phyloP scores from a whole-genome alignment of 2,329 filamentous ascomycete genomes.

The Colletotrichum caudatum region DNA sequence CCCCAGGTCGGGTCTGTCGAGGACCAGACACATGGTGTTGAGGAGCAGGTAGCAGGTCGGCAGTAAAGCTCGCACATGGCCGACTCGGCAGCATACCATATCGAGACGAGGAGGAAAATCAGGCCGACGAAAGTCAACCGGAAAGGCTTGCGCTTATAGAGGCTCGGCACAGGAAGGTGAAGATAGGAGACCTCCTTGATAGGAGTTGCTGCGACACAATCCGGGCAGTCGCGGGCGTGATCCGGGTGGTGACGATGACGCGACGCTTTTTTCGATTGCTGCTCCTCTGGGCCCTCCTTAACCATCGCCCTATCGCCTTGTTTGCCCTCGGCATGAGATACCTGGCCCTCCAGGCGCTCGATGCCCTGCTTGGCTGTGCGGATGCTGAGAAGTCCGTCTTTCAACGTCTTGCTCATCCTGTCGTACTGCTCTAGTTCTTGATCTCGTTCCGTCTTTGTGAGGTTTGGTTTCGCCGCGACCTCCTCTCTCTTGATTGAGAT shows the following conservation, averaged over 20 bases:
- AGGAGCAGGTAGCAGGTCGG: constrained; percentile 63
- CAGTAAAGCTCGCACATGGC: constrained; percentile 67
- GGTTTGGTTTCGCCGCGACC: constrained; percentile 28
- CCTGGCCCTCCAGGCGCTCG: constrained; percentile 66
- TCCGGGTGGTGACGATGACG: constrained; percentile 2
- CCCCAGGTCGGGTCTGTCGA: constrained; percentile 71
- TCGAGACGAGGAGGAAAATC: constrained; percentile 55
- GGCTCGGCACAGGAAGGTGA: constrained; percentile 58
- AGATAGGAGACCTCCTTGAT: constrained; percentile 50
- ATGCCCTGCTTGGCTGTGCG: constrained; percentile 69
- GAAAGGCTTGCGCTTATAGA: constrained; percentile 60
- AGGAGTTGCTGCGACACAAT: not conserved
- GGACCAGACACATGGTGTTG: constrained; percentile 65
- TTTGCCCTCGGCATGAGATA: constrained; percentile 56
- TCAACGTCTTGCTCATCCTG: constrained; percentile 66
- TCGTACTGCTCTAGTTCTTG: constrained; percentile 59
- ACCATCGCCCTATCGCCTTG: not conserved
- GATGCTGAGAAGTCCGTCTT: constrained; percentile 64
- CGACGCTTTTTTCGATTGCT: constrained; percentile 30
- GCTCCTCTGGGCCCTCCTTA: constrained; percentile 23
- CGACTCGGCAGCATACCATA: constrained; percentile 69
- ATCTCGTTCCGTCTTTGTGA: constrained; percentile 47
- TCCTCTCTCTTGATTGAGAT: constrained; percentile 41
- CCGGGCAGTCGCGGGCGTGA: constrained; percentile 17
- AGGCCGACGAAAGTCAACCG: constrained; percentile 63